Conservation (phyloP, 2,329 filamentous ascomycete genomes). For the Fusarium mangiferae region DNA sequence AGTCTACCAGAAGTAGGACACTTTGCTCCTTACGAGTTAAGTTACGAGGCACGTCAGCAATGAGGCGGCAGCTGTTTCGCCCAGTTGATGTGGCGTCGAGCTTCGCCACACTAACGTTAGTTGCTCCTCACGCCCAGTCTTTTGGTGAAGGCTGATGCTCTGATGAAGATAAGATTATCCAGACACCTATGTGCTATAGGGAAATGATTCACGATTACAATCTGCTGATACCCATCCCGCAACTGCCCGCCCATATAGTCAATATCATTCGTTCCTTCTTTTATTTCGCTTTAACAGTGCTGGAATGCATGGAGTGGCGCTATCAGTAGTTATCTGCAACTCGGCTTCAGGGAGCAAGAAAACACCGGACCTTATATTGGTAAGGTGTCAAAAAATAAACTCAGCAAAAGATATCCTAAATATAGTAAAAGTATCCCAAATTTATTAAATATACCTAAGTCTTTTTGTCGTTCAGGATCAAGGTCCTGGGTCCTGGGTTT, state of each 20-base stretch:
- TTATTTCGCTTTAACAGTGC: neutral
- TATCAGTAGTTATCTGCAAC: neutral
- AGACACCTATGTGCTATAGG: neutral
- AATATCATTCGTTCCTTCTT: neutral
- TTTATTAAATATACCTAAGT: no score
- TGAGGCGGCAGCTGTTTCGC: constrained; percentile 44
- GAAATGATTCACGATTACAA: neutral
- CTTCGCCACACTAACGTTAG: constrained; percentile 41
- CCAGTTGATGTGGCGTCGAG: constrained; percentile 36
- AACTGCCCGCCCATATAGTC: neutral
- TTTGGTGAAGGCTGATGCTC: neutral
- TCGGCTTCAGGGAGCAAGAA: no score
- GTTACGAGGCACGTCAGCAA: constrained; percentile 42
- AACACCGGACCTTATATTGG: no score
- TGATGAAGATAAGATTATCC: neutral
- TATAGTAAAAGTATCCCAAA: no score
- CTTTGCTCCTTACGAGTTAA: constrained; percentile 41
- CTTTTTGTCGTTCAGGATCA: no score
- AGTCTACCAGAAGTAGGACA: constrained; percentile 39
- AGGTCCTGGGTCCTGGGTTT: no score
- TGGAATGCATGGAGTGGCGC: neutral
- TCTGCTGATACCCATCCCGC: neutral
- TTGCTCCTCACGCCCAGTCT: constrained; percentile 1
- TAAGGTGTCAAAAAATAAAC: no score
- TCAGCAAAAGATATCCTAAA: no score